These are phyloP conservation scores for Fusarium sp. DNA, from an alignment of 2,329 filamentous ascomycete genomes.

Conservation along the genomic window DNA sequence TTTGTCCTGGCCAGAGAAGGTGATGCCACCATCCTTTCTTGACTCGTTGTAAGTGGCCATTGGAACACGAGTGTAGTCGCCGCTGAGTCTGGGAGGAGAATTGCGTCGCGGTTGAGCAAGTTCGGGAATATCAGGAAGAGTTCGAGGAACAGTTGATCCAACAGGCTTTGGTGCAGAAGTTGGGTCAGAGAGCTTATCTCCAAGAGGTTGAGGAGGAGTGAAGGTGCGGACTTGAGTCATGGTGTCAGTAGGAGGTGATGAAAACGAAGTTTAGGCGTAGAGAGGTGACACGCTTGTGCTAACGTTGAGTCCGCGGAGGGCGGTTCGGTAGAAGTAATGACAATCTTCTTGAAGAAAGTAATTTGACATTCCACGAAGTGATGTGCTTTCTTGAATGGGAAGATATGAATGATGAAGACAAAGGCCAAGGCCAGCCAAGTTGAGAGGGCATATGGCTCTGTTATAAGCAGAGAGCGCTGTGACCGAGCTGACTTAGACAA, in stretches of 20 bases:
- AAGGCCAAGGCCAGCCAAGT: constrained; percentile 4
- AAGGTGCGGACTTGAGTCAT: constrained; percentile 54
- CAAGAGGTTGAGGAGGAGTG: constrained; percentile 76
- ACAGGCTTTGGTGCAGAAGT: constrained; percentile 34
- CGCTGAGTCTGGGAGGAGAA: constrained; percentile 40
- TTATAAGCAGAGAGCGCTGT: constrained; percentile 44
- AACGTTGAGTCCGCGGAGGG: constrained; percentile 85
- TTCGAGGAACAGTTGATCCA: constrained; percentile 54
- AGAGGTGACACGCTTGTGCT: constrained; percentile 81
- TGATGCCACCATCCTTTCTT: constrained; percentile 76
- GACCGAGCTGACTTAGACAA: constrained; percentile 46
- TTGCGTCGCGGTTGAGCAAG: constrained; percentile 37
- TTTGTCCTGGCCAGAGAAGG: constrained; percentile 88
- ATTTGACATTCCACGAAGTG: constrained; percentile 74
- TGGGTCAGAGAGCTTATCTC: constrained; percentile 70
- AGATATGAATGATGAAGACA: constrained; percentile 15
- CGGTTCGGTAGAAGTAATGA: constrained; percentile 93
- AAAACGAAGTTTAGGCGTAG: constrained; percentile 66
- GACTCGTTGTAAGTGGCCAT: constrained; percentile 66
- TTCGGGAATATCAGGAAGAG: constrained; percentile 51
- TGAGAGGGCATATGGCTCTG: constrained; percentile 37
- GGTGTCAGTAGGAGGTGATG: constrained; percentile 43
- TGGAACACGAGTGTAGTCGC: constrained; percentile 57
- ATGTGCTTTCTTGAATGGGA: constrained; percentile 12
- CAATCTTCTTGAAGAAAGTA: constrained; percentile 90